Evolutionary conservation across 2,329 filamentous ascomycete species (phyloP), one percentile per base, ranked within the genome.

Genomic region (Magnaporthiopsis incrustans): DNA sequence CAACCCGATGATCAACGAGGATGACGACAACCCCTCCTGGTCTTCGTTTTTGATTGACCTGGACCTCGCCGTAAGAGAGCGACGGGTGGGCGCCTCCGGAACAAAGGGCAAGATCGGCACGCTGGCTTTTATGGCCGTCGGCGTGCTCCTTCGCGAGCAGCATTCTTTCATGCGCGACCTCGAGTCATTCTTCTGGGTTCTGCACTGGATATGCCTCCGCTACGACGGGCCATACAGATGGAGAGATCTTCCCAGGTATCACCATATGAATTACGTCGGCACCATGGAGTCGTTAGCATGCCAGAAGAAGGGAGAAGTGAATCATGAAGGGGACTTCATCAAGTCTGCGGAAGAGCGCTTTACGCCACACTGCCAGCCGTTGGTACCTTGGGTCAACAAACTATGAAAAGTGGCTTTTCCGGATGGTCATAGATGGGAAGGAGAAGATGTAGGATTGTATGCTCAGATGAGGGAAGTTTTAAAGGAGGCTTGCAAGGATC

Each of bases 171-270:
- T 79, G 72, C 75, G 82, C 67, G 75, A 81, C 66, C 72, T 80
- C 8, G 76, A 81, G 67, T 82, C 76, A 6, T 81, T 81, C 65
- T 82, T 79, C 69, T 81, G 71, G 78, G 76, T 81, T 3, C 68
- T 80, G 0, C 78, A 81, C 66, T 81, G 73, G 78, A 77, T 80
- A 67, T 79, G 74, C 65, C 74, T 79, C 63, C 74, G 80, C 68
- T 78, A 74, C 64, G 64, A 75, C 15, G 72, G 71, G 15, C 69
- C 70, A 30, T 63, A 57, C 25, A 57, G 68, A 50, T 64, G 65
- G 33, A 69, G 57, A 30, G 68, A 67, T 35, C 66, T 73, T 60
- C 4, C 58, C 22, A 1, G 64, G 44, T 77, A 74, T 66, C 70
- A 77, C 1, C 65, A 67, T n/a, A 78, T 74, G 76, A 78, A 78